Evolutionary conservation across 2,329 filamentous ascomycete genomes (phyloP).

Genomic region (Cladosporium sp.): DNA sequence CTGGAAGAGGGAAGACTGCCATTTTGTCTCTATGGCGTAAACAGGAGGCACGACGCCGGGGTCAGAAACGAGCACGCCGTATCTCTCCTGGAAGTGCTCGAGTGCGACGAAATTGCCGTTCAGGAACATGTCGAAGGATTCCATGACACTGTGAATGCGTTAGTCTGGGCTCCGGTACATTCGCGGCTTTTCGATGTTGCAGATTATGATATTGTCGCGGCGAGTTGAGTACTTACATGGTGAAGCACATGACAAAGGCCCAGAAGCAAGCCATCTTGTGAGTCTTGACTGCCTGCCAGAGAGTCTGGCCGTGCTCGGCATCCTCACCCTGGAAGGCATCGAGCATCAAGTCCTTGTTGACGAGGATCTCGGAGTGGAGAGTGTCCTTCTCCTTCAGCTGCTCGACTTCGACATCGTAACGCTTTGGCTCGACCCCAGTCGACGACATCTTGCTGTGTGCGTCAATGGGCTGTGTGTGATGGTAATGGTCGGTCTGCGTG

Average conservation of each 20-base stretch:
- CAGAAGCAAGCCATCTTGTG: slow-evolving; percentile 53
- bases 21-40: slow-evolving; percentile 50
- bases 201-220: slow-evolving; percentile 2
- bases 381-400: slow-evolving; percentile 47
- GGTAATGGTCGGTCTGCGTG: not conserved
- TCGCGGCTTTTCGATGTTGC: slow-evolving; percentile 21
- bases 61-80: slow-evolving; percentile 41
- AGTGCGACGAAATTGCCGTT: slow-evolving; percentile 58
- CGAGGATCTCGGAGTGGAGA: slow-evolving; percentile 39
- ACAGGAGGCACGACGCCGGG: slow-evolving; percentile 17
- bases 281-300: slow-evolving; percentile 47
- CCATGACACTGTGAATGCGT: slow-evolving; percentile 51
- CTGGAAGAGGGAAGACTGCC: slow-evolving; percentile 56
- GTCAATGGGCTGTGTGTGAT: not conserved
- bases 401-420: slow-evolving; percentile 40
- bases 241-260: slow-evolving; percentile 52
- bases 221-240: slow-evolving; percentile 47
- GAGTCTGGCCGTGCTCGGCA: slow-evolving; percentile 48
- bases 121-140: slow-evolving; percentile 60
- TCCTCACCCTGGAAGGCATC: slow-evolving; percentile 58
- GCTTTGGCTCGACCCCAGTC: slow-evolving; percentile 15
- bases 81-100: slow-evolving; percentile 46
- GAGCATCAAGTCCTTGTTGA: slow-evolving; percentile 41
- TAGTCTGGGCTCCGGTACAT: not conserved
- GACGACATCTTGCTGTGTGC: slow-evolving; percentile 12